Conservation (phyloP, 192 early-diverging fungal species). For the Backusella parvicylindrica region DNA sequence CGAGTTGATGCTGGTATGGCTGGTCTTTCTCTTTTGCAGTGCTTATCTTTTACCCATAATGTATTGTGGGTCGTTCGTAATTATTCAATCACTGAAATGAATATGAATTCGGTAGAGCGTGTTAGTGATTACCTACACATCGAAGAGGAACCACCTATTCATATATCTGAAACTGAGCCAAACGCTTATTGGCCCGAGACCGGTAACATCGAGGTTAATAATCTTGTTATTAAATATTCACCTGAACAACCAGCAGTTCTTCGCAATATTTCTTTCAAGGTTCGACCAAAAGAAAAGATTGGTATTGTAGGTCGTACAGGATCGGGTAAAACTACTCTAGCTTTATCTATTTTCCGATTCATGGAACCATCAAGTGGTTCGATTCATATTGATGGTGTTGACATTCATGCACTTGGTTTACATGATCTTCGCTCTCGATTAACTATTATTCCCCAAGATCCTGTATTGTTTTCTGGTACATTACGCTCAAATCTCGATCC, state of each 20-base stretch:
- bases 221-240: slow-evolving; percentile 35
- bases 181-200: slow-evolving; percentile 27
- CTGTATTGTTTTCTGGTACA: slow-evolving; percentile 59
- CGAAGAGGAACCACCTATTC: slow-evolving; percentile 66
- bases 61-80: slow-evolving; percentile 77
- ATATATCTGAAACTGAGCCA: not conserved
- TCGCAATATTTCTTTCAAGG: slow-evolving; percentile 38
- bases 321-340: slow-evolving; percentile 45
- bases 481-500: slow-evolving; percentile 73
- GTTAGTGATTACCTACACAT: slow-evolving; percentile 75
- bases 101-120: slow-evolving; percentile 84
- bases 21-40: slow-evolving; percentile 78
- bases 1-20: slow-evolving; percentile 81
- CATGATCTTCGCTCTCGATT: slow-evolving; percentile 65
- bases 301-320: slow-evolving; percentile 54
- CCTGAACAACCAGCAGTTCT: slow-evolving; percentile 42
- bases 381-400: slow-evolving; percentile 68
- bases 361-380: slow-evolving; percentile 45
- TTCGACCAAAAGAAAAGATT: slow-evolving; percentile 40
- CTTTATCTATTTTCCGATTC: slow-evolving; percentile 47
- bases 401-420: slow-evolving; percentile 63
- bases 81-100: slow-evolving; percentile 81
- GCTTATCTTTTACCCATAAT: slow-evolving; percentile 75
- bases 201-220: slow-evolving; percentile 33
- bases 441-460: slow-evolving; percentile 88